Evolutionary conservation across 495 filamentous ascomycete genomes (phyloP).

Genomic region (Penicillium mononematosum): DNA sequence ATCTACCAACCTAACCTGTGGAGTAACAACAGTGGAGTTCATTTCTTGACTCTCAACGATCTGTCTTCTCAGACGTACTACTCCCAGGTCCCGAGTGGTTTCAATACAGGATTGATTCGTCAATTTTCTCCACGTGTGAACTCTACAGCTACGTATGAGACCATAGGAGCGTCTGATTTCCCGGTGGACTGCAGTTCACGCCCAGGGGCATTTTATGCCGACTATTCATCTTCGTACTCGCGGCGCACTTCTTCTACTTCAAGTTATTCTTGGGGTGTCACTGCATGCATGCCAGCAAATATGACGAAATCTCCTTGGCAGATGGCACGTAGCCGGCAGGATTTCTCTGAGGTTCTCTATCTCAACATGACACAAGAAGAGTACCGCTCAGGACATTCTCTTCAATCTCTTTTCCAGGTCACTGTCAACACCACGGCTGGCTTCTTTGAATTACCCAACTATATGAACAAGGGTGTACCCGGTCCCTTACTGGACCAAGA

Average conservation of each 20-base stretch:
- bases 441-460: neutral
- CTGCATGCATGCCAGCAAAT: neutral
- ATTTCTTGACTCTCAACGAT: neutral
- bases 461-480: neutral
- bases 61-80: neutral
- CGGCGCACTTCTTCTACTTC: neutral
- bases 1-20: neutral
- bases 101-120: neutral
- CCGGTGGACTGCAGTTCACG: neutral
- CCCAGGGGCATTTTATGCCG: neutral
- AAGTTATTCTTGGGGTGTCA: neutral
- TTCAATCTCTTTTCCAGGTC: neutral
- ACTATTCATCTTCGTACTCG: neutral
- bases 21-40: neutral
- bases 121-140: neutral
- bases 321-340: neutral
- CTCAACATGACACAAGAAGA: neutral
- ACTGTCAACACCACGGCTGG: neutral
- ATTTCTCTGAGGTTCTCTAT: neutral
- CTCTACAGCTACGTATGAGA: neutral
- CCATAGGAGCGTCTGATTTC: neutral
- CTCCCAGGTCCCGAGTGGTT: neutral
- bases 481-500: neutral
- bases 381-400: too few relatives aligned
- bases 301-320: neutral